phyloP scores from a whole-genome alignment of 2,329 filamentous ascomycete species.

The Chaetothyriales sp. region DNA sequence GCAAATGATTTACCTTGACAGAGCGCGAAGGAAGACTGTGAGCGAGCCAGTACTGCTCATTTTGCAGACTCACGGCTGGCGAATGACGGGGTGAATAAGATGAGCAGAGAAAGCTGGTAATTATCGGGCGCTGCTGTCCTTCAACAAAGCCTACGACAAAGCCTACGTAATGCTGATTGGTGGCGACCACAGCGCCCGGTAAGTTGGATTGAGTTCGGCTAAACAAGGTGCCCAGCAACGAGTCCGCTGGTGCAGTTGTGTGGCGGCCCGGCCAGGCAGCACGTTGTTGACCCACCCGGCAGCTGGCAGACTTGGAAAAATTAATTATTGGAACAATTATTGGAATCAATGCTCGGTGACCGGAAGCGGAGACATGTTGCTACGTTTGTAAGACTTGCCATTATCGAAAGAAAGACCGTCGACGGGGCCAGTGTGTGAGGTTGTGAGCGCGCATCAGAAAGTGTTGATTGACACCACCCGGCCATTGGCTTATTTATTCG shows the following conservation, averaged over 20 bases:
- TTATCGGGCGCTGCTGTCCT: neutral
- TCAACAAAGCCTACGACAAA: neutral
- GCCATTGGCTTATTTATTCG: too few relatives aligned
- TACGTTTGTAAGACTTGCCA: too few relatives aligned
- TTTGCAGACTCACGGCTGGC: neutral
- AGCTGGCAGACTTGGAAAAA: too few relatives aligned
- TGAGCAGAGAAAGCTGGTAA: neutral
- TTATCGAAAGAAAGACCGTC: too few relatives aligned
- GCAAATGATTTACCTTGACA: neutral
- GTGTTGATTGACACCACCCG: too few relatives aligned
- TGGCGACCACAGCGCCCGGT: too few relatives aligned
- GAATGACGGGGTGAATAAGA: neutral
- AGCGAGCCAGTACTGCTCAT: neutral
- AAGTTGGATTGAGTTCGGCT: neutral
- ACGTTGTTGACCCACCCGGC: too few relatives aligned
- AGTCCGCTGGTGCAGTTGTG: neutral
- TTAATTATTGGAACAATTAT: too few relatives aligned
- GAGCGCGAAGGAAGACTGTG: neutral
- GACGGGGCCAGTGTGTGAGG: too few relatives aligned
- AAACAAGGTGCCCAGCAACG: neutral
- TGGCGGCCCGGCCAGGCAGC: neutral
- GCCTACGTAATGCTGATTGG: neutral
- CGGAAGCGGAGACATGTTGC: too few relatives aligned
- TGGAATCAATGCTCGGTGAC: too few relatives aligned
- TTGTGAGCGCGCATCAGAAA: too few relatives aligned